Percentiles rank a stretch among this genome's conserved stretches.
These are phyloP conservation scores for Saturnispora serradocipensis DNA, from an alignment of 805 yeast species.

Conservation along the genomic window DNA sequence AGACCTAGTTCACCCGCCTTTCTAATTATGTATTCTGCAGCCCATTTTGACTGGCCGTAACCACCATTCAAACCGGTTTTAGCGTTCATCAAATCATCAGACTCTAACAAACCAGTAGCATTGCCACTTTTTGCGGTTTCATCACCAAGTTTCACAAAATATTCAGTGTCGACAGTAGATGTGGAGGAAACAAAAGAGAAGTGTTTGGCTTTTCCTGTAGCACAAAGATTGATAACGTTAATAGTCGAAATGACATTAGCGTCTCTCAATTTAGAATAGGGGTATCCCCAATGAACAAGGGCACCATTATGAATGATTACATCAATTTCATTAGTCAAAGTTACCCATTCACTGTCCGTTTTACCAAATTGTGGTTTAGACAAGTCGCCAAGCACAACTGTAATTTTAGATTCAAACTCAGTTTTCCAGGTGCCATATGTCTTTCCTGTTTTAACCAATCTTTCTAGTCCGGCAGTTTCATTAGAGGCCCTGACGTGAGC, in stretches of 20 bases:
- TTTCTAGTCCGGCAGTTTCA: constrained; percentile 58
- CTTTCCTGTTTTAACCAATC: constrained; percentile 65
- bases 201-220: constrained; percentile 72
- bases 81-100: constrained; percentile 79
- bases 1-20: constrained; percentile 83
- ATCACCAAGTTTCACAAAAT: constrained; percentile 73
- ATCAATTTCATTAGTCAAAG: constrained; percentile 55
- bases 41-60: constrained; percentile 98
- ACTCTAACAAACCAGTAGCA: constrained; percentile 58
- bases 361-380: constrained; percentile 68
- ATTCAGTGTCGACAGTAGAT: constrained; percentile 78
- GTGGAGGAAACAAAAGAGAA: constrained; percentile 94
- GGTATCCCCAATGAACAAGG: constrained; percentile 97
- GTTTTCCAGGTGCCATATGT: constrained; percentile 80
- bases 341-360: constrained; percentile 43
- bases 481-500: constrained; percentile 89
- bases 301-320: constrained; percentile 95
- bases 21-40: constrained; percentile 83
- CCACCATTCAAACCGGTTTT: constrained; percentile 79
- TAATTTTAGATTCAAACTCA: constrained; percentile 45
- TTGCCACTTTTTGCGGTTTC: constrained; percentile 37
- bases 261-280: constrained; percentile 81
- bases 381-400: constrained; percentile 77
- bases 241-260: constrained; percentile 88
- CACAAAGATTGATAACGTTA: constrained; percentile 71